These are phyloP conservation scores for Cubamyces sp. DNA, from an alignment of 768 basidiomycete species.

Conservation along the genomic window DNA sequence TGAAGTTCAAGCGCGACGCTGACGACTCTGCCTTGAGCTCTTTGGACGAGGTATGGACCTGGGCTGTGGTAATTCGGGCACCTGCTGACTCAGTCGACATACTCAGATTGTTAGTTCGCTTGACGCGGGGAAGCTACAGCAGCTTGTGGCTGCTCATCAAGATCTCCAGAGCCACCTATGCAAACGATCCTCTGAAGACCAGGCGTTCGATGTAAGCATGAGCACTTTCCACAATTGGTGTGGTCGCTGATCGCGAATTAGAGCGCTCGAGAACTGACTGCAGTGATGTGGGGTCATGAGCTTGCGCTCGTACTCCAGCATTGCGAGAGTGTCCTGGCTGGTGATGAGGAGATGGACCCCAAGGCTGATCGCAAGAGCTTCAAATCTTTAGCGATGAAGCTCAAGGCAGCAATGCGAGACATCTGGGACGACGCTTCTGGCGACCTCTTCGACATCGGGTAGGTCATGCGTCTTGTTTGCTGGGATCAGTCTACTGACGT, in stretches of 20 bases:
- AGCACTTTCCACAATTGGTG: neutral
- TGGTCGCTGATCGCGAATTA: constrained; percentile 34
- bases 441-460: constrained; percentile 88
- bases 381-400: constrained; percentile 52
- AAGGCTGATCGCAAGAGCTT: constrained; percentile 39
- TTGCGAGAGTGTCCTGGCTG: constrained; percentile 52
- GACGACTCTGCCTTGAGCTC: constrained; percentile 46
- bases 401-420: constrained; percentile 67
- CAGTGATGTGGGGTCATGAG: constrained; percentile 82
- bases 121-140: constrained; percentile 57
- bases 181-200: constrained; percentile 76
- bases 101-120: constrained; percentile 55
- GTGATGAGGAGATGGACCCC: constrained; percentile 41
- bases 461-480: constrained; percentile 27
- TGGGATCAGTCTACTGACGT: neutral
- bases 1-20: constrained; percentile 42
- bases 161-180: constrained; percentile 68
- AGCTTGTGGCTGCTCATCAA: constrained; percentile 62
- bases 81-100: neutral
- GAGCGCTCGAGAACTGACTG: constrained; percentile 85
- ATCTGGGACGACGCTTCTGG: constrained; percentile 72
- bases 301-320: constrained; percentile 70
- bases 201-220: constrained; percentile 71
- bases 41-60: constrained; percentile 67
- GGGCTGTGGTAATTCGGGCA: neutral